Evolutionary conservation across 345 rosid genomes (phyloP).

Genomic region (Lenwebbia sp.): DNA sequence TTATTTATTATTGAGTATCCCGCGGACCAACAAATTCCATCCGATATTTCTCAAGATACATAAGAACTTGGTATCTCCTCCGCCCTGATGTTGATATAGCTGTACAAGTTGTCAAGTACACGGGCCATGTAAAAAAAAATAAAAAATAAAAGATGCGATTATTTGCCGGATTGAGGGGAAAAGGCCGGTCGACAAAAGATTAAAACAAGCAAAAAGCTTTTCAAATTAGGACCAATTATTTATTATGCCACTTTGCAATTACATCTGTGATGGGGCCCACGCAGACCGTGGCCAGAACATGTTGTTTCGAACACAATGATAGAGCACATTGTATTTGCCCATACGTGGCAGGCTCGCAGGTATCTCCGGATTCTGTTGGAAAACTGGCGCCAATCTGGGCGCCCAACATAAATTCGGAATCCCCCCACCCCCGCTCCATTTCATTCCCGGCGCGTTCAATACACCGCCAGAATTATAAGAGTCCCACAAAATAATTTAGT

Average conservation of each 20-base stretch:
- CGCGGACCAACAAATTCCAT: not conserved
- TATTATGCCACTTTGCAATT: not conserved
- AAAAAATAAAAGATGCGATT: rapidly evolving
- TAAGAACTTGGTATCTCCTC: not conserved
- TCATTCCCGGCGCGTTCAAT: not conserved
- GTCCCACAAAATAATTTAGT: not conserved
- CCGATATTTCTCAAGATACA: not conserved
- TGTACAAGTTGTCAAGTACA: too few species aligned
- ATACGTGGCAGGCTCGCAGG: not conserved
- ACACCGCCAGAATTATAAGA: not conserved
- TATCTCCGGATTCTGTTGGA: not conserved
- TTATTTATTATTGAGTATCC: not conserved
- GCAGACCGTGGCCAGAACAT: not conserved
- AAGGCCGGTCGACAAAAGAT: not conserved
- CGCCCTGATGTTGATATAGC: not conserved
- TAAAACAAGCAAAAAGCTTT: not conserved
- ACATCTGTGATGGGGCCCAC: not conserved
- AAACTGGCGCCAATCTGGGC: not conserved
- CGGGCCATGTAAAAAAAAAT: not conserved
- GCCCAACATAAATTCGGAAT: not conserved
- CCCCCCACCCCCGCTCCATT: not conserved
- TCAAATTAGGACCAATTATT: not conserved
- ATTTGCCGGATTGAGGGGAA: not conserved
- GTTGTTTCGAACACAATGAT: not conserved
- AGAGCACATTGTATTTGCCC: not conserved